These are phyloP conservation scores for Talaromyces albobiverticillius DNA, from an alignment of 2,329 filamentous ascomycete genomes.

Conservation along the genomic window DNA sequence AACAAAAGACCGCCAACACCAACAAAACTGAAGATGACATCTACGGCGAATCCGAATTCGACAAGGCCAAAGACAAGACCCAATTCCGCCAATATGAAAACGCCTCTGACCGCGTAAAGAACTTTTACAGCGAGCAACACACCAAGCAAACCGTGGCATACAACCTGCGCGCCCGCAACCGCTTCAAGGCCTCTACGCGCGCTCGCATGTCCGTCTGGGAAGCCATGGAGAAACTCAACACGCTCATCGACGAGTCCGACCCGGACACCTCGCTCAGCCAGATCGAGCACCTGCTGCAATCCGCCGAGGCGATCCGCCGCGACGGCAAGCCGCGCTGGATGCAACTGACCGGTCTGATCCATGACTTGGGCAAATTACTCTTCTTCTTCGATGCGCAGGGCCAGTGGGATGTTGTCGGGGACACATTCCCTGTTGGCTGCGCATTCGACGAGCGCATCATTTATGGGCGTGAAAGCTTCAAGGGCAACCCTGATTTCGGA, in stretches of 20 bases:
- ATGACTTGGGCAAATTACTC: slow-evolving; percentile 46
- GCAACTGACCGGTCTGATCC: slow-evolving; percentile 48
- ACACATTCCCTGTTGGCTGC: slow-evolving; percentile 47
- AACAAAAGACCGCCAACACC: no score
- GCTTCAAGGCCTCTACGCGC: slow-evolving; percentile 64
- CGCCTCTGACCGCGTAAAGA: slow-evolving; percentile 79
- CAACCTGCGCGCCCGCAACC: slow-evolving; percentile 75
- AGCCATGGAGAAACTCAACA: slow-evolving; percentile 90
- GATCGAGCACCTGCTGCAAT: slow-evolving; percentile 86
- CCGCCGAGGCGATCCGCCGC: slow-evolving; percentile 82
- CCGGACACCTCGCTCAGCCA: slow-evolving; percentile 84
- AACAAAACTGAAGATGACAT: slow-evolving; percentile 39
- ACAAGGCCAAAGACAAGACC: slow-evolving; percentile 72
- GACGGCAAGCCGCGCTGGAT: slow-evolving; percentile 57
- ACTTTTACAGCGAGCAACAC: slow-evolving; percentile 75
- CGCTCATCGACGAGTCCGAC: slow-evolving; percentile 85
- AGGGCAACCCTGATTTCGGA: slow-evolving; percentile 68
- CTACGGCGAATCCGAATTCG: slow-evolving; percentile 64
- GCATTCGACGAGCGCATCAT: slow-evolving; percentile 68
- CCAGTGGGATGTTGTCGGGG: slow-evolving; percentile 89
- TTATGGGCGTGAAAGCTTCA: slow-evolving; percentile 72
- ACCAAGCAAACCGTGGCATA: slow-evolving; percentile 61
- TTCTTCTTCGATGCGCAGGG: slow-evolving; percentile 68
- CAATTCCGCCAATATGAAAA: slow-evolving; percentile 80
- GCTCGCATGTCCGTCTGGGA: slow-evolving; percentile 84